Evolutionary conservation across 352 stramenopile genomes (phyloP).

Genomic region (Globisporangium alternatum): DNA sequence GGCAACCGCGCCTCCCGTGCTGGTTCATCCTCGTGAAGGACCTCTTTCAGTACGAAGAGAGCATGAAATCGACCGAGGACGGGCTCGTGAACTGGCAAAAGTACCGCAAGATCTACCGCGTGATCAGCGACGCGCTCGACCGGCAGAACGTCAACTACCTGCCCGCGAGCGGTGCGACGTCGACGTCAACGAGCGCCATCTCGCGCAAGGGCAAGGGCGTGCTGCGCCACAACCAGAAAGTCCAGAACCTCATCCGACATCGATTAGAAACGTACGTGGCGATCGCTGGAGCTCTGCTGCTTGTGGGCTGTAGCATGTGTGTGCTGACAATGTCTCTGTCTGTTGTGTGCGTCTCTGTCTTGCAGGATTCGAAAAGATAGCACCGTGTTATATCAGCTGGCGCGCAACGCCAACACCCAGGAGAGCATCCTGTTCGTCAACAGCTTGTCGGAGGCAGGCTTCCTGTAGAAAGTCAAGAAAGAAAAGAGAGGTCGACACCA

Average conservation of each 20-base stretch:
- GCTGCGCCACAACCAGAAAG: conserved; percentile 71
- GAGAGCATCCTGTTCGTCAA: conserved; percentile 90
- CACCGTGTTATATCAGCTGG: conserved; percentile 79
- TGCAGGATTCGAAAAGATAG: conserved; percentile 81
- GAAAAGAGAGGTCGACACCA: neutral
- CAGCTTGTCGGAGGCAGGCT: conserved; percentile 84
- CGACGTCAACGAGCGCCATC: conserved; percentile 31
- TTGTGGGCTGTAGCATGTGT: neutral
- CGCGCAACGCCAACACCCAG: conserved; percentile 84
- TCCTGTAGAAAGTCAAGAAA: conserved; percentile 44
- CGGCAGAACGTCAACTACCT: conserved; percentile 81
- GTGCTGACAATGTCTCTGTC: conserved; percentile 1
- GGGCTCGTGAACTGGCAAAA: conserved; percentile 86
- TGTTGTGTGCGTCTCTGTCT: conserved; percentile 7
- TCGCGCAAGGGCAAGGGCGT: conserved; percentile 70
- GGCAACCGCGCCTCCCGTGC: conserved; percentile 69
- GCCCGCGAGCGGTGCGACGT: conserved; percentile 31
- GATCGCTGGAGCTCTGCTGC: neutral
- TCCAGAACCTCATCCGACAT: conserved; percentile 69
- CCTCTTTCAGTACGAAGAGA: conserved; percentile 85
- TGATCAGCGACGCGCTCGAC: conserved; percentile 76
- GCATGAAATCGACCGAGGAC: conserved; percentile 82
- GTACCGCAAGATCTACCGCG: conserved; percentile 78
- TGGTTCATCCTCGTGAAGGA: conserved; percentile 89
- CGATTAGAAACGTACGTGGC: conserved; percentile 80